Evolutionary conservation across 768 basidiomycete genomes (phyloP), one percentile per base, ranked within the genome.

Genomic region (Hirschioporus abietinus): DNA sequence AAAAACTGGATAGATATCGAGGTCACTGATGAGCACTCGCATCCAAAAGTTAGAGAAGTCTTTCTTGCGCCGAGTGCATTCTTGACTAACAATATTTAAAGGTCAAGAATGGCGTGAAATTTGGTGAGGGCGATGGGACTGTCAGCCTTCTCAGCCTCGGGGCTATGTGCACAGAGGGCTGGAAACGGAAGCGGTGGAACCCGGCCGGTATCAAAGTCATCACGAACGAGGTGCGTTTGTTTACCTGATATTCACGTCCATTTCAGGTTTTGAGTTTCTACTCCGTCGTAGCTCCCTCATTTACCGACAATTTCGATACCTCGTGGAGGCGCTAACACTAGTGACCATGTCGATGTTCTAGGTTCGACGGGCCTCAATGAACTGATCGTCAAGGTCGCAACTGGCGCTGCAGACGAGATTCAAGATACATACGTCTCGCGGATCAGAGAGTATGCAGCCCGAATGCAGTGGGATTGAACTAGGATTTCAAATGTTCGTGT

Each of bases 41-140:
- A 68, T 36, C 92, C 92, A 15, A 89, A 86, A 77, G 88, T 84
- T 70, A 27, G 72, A 63, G 30, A 57, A 60, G 62, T 24, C 34
- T 10, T 58, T 52, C 12, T 18, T 58, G 67, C 30, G 59, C 52
- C 61, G 17, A 23, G 60, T 26, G 1, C 64, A 60, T 23, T 17
- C 26, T 36, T n/a, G 63, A 34, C 65, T 68, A 27, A 64, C 52
- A 20, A 69, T 26, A 18, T 35, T 35, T 64, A 23, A 20, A 89
- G 88, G 78, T 93, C 62, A 79, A 83, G 64, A 93, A 92, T 68
- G 96, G 96, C 12, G 93, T 98, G 64, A 92, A 91, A 70, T 88
- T 96, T 76, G 93, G 94, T 57, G 95, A 97, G 79, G 96, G 95
- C 8, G 97, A 99, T 74, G 96, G 97, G 15, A 98, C 97, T 1